Percentiles rank a stretch among this genome's conserved stretches.
These are phyloP conservation scores for Fraxinus greggii DNA, from an alignment of 305 asterid genomes.

Conservation along the genomic window DNA sequence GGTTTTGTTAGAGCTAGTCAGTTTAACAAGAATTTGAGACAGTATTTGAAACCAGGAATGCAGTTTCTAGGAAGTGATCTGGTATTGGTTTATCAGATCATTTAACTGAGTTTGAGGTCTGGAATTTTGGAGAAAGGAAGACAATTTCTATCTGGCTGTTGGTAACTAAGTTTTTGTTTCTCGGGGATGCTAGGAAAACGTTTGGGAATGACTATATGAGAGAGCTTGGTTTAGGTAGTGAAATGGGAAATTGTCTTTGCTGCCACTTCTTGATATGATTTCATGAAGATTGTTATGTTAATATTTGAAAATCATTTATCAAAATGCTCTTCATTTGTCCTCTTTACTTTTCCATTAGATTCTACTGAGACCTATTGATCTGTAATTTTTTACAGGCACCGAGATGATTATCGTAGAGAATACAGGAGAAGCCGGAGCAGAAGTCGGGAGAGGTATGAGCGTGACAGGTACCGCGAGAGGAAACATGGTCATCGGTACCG, in stretches of 20 bases:
- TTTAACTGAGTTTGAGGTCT: not conserved
- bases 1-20: not conserved
- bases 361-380: not conserved
- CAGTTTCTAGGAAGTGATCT: not conserved
- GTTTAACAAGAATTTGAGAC: not conserved
- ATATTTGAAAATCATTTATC: not conserved
- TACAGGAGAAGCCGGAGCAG: conserved; percentile 25
- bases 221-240: not conserved
- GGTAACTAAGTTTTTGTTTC: not conserved
- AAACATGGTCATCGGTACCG: conserved; percentile 18
- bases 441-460: conserved; percentile 26
- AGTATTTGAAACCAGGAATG: not conserved
- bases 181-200: not conserved
- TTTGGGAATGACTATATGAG: not conserved
- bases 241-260: not conserved
- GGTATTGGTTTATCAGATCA: not conserved
- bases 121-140: not conserved
- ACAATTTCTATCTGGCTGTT: not conserved
- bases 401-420: conserved; percentile 29
- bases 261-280: not conserved
- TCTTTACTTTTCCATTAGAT: not conserved
- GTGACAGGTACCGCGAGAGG: conserved; percentile 21
- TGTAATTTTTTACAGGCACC: conserved; percentile 18
- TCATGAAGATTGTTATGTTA: not conserved
- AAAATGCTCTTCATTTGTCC: not conserved